Base-by-base conservation (phyloP, 768 basidiomycete genomes). In the Hirschioporus abietinus region DNA sequence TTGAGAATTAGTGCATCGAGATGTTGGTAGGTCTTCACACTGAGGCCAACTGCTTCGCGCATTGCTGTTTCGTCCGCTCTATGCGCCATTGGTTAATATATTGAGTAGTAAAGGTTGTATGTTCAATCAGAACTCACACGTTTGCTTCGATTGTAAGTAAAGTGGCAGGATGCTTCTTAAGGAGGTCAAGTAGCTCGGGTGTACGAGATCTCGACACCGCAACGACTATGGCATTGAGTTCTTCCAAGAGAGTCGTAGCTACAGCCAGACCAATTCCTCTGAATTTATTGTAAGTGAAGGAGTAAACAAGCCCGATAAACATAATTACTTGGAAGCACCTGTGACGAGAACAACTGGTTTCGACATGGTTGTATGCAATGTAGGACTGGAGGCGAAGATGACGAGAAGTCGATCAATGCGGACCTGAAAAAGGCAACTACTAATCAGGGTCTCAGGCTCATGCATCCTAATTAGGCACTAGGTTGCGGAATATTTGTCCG, bases 1-100 rank as follows among this genome's bases (percentile, higher is more conserved):
- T 95, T 97, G 64, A 98, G 81, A 67, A 96, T 77, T 67, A 97
- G 78, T 26, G 84, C 89, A 74, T 96, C 93, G 66, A 96, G 80
- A 60, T 81, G 79, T 25, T 86, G 81, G 74, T 85, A 92, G 61
- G 73, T 84, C 66, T 82, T 78, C 58, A 80, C 72, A 15, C 84
- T 88, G 25, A 76, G 76, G 30, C 75, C 67, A 67, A 96, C 85
- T 18, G 87, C 89, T n/a, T 76, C 70, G n/a, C 77, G 76, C 69
- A 90, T 76, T 7, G 81, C 83, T 20, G 77, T 66, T 70, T 87
- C 83, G 68, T 91, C 81, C 59, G 90, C 78, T 66, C 93, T 94
- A 76, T 23, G 58, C 24, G 63, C 9, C 1, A 12, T 67, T 20
- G 12, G 4, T 15, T 5, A 15, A 52, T 6, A 8, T 42, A 25